Percentiles rank a stretch among this genome's conserved stretches.
Evolutionary conservation across 163 green algal species (phyloP).

Genomic region (Chloroidium sp.): DNA sequence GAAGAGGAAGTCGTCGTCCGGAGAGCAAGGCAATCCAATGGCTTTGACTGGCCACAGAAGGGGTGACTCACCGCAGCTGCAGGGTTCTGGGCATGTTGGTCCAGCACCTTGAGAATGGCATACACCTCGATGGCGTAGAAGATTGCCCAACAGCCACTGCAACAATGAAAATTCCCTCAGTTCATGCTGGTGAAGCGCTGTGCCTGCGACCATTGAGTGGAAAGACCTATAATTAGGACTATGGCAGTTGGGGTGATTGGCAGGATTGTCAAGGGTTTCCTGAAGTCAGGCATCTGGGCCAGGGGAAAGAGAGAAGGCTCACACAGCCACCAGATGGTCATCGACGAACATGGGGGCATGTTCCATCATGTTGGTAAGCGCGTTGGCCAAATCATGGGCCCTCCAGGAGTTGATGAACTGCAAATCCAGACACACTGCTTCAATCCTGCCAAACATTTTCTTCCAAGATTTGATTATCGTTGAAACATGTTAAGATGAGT

Average conservation of each 20-base stretch:
- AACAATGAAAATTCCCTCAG: not conserved
- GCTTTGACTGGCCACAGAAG: not conserved
- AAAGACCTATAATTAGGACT: not conserved
- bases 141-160: conserved; percentile 33
- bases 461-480: too few species aligned
- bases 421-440: too few species aligned
- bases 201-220: not conserved
- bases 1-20: too few species aligned
- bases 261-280: too few species aligned
- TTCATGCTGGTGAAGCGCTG: not conserved
- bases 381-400: too few species aligned
- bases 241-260: too few species aligned
- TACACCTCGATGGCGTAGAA: conserved; percentile 51
- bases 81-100: conserved; percentile 31
- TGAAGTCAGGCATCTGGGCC: not conserved
- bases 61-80: conserved; percentile 10
- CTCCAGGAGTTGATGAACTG: too few species aligned
- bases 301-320: conserved; percentile 8
- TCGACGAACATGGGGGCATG: conserved; percentile 34
- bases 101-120: conserved; percentile 40
- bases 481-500: too few species aligned
- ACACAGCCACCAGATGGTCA: conserved; percentile 52
- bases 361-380: too few species aligned
- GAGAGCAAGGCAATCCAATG: not conserved
- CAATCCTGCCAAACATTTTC: too few species aligned